phyloP scores from a whole-genome alignment of 2,329 filamentous ascomycete genomes.

The Elsinoe ampelina region DNA sequence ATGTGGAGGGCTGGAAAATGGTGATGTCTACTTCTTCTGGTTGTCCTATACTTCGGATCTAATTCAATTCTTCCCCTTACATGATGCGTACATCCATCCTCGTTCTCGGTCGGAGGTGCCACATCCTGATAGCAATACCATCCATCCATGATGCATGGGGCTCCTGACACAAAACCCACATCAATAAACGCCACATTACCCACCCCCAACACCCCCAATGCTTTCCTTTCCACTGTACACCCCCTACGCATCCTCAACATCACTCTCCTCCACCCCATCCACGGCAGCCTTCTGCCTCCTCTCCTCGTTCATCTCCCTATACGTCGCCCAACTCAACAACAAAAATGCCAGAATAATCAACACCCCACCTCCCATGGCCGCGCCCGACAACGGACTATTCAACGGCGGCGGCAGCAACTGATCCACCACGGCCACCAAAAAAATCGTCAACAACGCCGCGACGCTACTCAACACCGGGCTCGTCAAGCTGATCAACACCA shows the following conservation, averaged over 20 bases:
- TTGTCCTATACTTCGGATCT: not conserved
- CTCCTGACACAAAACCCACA: not conserved
- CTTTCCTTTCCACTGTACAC: not conserved
- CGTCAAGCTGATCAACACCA: constrained; percentile 86
- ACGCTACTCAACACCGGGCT: constrained; percentile 80
- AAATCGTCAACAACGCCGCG: constrained; percentile 88
- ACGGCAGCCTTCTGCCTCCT: constrained; percentile 48
- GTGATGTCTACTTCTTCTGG: not conserved
- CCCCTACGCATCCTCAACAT: constrained; percentile 30
- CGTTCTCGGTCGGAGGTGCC: no score
- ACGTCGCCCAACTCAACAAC: constrained; percentile 85
- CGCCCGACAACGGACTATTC: constrained; percentile 63
- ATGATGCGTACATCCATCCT: not conserved
- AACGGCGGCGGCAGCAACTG: constrained; percentile 62
- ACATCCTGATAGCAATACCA: no score
- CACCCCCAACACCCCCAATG: not conserved
- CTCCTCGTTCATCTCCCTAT: constrained; percentile 84
- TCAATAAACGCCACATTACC: not conserved
- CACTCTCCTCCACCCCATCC: constrained; percentile 32
- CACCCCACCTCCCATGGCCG: constrained; percentile 70
- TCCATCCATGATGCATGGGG: no score
- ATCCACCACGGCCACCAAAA: constrained; percentile 87
- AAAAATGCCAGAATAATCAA: constrained; percentile 82
- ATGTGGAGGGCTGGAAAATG: not conserved
- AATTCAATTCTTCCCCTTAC: not conserved